A percentile compares a stretch with the other conserved stretches of the same genome.
phyloP scores from a whole-genome alignment of 495 filamentous ascomycete genomes.

The Opeltia flavorubescens region DNA sequence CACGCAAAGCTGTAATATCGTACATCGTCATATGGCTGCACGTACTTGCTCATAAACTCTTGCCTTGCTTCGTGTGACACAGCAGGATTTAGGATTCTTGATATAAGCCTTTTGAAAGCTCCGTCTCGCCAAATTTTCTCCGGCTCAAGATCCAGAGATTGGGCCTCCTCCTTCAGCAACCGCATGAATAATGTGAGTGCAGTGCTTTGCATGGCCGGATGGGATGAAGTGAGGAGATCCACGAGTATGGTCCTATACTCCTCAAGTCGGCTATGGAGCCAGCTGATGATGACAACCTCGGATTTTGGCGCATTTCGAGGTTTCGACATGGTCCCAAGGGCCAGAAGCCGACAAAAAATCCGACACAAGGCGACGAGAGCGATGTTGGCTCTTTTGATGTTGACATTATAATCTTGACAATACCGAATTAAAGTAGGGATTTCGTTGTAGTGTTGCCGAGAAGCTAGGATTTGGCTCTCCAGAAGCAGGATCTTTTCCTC shows the following conservation, averaged over 20 bases:
- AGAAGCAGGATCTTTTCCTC: conserved; percentile 23
- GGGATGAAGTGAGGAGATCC: conserved; percentile 37
- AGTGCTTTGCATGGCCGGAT: conserved; percentile 32
- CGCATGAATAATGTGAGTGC: conserved; percentile 71
- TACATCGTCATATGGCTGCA: conserved; percentile 71
- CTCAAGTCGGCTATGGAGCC: conserved; percentile 60
- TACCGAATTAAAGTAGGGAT: conserved; percentile 55
- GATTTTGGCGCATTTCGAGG: conserved; percentile 49
- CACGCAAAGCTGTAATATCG: conserved; percentile 63
- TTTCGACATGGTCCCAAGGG: conserved; percentile 54
- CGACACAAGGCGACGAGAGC: conserved; percentile 74
- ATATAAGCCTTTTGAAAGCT: conserved; percentile 49
- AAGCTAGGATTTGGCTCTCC: conserved; percentile 67
- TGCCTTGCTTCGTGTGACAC: conserved; percentile 41
- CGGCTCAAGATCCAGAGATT: conserved; percentile 41
- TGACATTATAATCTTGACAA: conserved; percentile 26
- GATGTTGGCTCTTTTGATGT: conserved; percentile 28
- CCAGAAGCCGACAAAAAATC: conserved; percentile 74
- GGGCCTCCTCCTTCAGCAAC: conserved; percentile 61
- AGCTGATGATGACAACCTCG: conserved; percentile 58
- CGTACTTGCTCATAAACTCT: conserved; percentile 62
- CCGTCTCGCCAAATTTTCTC: conserved; percentile 49
- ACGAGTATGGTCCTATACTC: conserved; percentile 51
- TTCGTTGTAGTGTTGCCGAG: conserved; percentile 83
- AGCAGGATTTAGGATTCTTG: conserved; percentile 42